Base-by-base conservation (phyloP, 352 stramenopile species). In the Phytophthora nicotianae region DNA sequence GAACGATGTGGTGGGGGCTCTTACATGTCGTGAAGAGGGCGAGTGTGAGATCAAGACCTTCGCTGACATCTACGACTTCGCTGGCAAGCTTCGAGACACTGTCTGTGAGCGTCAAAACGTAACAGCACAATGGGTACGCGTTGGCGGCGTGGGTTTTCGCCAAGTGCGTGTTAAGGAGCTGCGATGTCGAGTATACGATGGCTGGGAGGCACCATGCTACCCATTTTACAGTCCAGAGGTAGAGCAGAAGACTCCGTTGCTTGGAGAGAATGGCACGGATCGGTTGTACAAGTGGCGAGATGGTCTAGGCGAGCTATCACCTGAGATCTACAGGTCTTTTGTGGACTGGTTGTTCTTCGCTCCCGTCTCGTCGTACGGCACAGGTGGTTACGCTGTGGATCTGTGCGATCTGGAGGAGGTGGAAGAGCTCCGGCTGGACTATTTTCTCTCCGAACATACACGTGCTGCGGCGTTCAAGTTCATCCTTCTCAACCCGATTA, bases 401-500 rank as follows among this genome's bases (percentile, higher is more conserved):
- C 32, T 96, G 33, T 94, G 87, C 38, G 57, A 84, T 26, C 38
- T 74, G 3, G 54, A 79, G 24, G 68, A 83, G 19, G 74, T 89
- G 4, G 71, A 81, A 1, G 81, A 90, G 17, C 57, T 97, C 24
- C 74, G 87, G 32, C 65, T 71, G 23, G 87, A 96, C 62, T 65
- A 81, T 13, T 96, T 83, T 72, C 72, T 97, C 19, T 88, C 86
- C 0, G 72, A 91, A 20, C 68, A 87, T 6, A 96, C 89, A 21
- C 86, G 89, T n/a, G 85, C 88, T 23, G 79, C 89, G 9, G 83
- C 87, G 33, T 76, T 97, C 54, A 83, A 94, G 56, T 97, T 97
- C 46, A 90, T 86, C 51, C 69, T 97, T 29, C 70, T 96, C 46
- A 97, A 97, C 49, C 89, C 89, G 0, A 72, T 93, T 32, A 96